These are phyloP conservation scores for Kalanchoe fedtschenkoi DNA, from an alignment of 164 flowering plant species.

Conservation along the genomic window DNA sequence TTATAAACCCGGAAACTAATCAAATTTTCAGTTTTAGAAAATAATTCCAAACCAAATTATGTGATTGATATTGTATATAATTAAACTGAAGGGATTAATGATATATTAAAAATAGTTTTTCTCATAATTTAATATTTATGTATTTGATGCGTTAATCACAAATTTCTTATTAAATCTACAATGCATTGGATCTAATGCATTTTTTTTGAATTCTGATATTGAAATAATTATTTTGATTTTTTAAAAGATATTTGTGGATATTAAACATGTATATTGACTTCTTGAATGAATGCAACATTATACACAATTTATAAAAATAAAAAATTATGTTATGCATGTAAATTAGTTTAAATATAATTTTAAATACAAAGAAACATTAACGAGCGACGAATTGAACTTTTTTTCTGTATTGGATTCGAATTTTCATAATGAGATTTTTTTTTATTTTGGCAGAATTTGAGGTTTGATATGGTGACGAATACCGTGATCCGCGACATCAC, in stretches of 20 bases:
- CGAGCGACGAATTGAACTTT: neutral
- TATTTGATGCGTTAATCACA: too few species aligned
- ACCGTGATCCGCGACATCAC: constrained; percentile 8
- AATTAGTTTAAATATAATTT: neutral
- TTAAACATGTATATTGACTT: neutral
- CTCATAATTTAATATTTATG: too few species aligned
- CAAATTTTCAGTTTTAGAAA: too few species aligned
- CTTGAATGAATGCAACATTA: neutral
- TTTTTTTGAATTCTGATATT: neutral
- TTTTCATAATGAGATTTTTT: neutral
- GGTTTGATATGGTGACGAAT: constrained; percentile 17
- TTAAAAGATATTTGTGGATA: neutral
- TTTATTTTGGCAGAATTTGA: constrained; percentile 12
- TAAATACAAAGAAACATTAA: neutral
- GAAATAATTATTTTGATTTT: too few species aligned
- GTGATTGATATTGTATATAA: too few species aligned
- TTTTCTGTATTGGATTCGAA: neutral
- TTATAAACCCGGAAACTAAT: too few species aligned
- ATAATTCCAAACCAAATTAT: too few species aligned
- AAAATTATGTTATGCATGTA: too few species aligned
- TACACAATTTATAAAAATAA: neutral
- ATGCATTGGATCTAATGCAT: too few species aligned
- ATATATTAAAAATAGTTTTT: too few species aligned
- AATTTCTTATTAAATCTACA: too few species aligned
- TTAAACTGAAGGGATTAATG: too few species aligned